Evolutionary conservation across 805 yeast genomes (phyloP).

Genomic region (Barnettozyma sp.): DNA sequence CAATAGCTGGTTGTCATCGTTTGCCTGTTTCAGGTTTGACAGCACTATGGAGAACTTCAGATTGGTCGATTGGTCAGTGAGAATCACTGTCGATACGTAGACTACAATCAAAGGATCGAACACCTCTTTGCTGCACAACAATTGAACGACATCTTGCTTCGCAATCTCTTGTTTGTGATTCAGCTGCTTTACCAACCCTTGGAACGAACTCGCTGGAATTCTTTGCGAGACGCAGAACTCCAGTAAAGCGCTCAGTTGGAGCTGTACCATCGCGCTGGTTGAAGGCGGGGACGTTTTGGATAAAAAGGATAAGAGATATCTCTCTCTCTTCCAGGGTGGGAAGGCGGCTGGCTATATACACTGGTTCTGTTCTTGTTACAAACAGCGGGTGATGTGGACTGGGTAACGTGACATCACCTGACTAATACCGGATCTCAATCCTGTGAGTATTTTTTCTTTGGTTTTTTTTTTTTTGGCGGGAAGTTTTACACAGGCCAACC

Average conservation of each 20-base stretch:
- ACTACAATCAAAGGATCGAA: constrained; percentile 20
- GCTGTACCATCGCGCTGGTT: not conserved
- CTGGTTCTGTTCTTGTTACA: no score
- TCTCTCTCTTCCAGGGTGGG: no score
- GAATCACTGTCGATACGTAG: constrained; percentile 11
- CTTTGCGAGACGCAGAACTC: constrained; percentile 15
- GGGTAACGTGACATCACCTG: no score
- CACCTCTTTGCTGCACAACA: constrained; percentile 7
- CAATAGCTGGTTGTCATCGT: constrained; percentile 15
- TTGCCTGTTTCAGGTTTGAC: constrained; percentile 9
- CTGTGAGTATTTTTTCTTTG: no score
- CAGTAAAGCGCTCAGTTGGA: constrained; percentile 11
- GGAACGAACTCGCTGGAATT: constrained; percentile 14
- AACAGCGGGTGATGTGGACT: no score
- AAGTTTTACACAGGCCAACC: no score
- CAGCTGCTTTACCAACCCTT: constrained; percentile 19
- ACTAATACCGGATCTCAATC: no score
- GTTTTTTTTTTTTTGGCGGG: no score
- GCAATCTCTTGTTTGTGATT: constrained; percentile 18
- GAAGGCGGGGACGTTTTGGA: not conserved
- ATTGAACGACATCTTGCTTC: constrained; percentile 8
- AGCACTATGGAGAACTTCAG: constrained; percentile 14
- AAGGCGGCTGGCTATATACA: no score
- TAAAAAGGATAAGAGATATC: no score
- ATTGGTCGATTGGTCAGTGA: constrained; percentile 8